A percentile compares a stretch with the other conserved stretches of the same genome.
Conservation (phyloP, 352 stramenopile genomes). For the Phytophthora ramorum region DNA sequence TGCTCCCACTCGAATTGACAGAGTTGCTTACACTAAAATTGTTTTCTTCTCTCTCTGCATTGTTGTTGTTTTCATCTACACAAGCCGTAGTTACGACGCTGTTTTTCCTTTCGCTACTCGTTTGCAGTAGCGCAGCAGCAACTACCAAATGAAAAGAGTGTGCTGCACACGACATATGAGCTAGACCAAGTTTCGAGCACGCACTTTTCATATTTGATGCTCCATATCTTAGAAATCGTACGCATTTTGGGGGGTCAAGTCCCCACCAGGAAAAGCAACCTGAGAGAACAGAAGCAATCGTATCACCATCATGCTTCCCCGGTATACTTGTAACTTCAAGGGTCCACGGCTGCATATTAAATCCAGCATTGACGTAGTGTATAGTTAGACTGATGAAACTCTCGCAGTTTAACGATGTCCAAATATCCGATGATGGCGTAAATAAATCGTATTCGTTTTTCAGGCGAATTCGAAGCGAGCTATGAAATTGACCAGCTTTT, state of each 20-base stretch:
- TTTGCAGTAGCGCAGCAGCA: neutral
- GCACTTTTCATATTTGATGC: neutral
- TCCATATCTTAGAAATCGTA: neutral
- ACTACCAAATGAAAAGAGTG: neutral
- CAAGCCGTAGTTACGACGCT: no score
- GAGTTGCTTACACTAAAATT: no score
- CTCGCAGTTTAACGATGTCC: no score
- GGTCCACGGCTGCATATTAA: neutral
- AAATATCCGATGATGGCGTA: no score
- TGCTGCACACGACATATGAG: neutral
- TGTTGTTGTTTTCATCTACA: no score
- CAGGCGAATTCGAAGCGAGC: no score
- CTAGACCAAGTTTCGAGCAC: neutral
- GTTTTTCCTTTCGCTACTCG: no score
- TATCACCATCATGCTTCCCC: neutral
- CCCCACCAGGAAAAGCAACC: neutral
- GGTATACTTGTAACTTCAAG: neutral
- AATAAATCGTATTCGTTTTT: no score
- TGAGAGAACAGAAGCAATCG: neutral
- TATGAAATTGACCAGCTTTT: neutral
- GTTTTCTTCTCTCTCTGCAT: no score
- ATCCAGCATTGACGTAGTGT: neutral
- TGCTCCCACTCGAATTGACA: no score
- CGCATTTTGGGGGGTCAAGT: neutral
- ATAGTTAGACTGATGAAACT: neutral